Evolutionary conservation across 1,139 yeast species (phyloP).

Genomic region (Yamadazyma siamensis): DNA sequence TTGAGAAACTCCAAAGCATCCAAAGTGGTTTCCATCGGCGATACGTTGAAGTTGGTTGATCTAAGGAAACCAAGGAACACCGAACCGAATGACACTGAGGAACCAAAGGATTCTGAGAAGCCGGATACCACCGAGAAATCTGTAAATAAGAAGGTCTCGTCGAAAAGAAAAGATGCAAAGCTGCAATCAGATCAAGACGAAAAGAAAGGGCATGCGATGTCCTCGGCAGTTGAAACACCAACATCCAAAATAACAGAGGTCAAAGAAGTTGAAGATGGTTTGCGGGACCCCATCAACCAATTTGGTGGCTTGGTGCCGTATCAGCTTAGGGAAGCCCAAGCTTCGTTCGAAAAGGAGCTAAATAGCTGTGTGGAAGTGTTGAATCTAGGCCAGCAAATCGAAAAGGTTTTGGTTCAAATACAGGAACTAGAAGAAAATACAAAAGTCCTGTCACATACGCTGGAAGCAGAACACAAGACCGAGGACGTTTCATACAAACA

Average conservation of each 20-base stretch:
- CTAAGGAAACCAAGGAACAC: slow-evolving; percentile 2
- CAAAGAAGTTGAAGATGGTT: too few relatives aligned
- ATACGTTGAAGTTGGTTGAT: slow-evolving; percentile 14
- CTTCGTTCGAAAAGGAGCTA: slow-evolving; percentile 29
- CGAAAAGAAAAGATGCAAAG: too few relatives aligned
- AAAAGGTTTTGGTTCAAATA: too few relatives aligned
- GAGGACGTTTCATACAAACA: too few relatives aligned
- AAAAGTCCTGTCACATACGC: too few relatives aligned
- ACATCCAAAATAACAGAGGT: not conserved
- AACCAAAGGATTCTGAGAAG: slow-evolving; percentile 2
- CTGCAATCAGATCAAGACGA: slow-evolving; percentile 1
- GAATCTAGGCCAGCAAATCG: too few relatives aligned
- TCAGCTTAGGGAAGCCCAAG: slow-evolving; percentile 40
- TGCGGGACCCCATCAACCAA: slow-evolving; percentile 43
- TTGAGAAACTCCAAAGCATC: slow-evolving; percentile 28
- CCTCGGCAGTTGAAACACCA: too few relatives aligned
- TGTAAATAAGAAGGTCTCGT: too few relatives aligned
- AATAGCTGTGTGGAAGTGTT: slow-evolving; percentile 22
- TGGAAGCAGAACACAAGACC: too few relatives aligned
- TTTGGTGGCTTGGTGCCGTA: slow-evolving; percentile 50
- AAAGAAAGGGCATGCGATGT: too few relatives aligned
- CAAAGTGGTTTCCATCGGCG: slow-evolving; percentile 14
- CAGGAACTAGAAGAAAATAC: too few relatives aligned
- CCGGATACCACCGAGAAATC: not conserved
- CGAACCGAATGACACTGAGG: slow-evolving; percentile 3